Conservation (phyloP, 2,329 filamentous ascomycete species). For the Fusarium foetens region DNA sequence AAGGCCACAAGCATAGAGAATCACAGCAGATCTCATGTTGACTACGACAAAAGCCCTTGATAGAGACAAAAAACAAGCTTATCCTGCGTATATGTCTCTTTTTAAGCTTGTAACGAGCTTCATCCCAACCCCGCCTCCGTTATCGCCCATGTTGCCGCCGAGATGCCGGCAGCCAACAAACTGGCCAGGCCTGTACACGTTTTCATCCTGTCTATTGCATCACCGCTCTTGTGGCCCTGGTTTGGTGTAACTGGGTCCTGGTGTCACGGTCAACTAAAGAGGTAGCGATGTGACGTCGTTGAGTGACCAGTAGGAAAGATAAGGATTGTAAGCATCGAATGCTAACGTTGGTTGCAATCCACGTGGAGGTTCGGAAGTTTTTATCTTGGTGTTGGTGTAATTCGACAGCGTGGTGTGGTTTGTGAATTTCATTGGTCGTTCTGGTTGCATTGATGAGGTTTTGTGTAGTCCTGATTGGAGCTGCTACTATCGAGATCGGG, state of each 20-base stretch:
- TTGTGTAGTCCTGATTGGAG: slow-evolving; percentile 13
- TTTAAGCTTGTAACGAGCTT: slow-evolving; percentile 4
- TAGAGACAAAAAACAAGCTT: background rate
- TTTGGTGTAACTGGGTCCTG: background rate
- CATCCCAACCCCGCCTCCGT: slow-evolving; percentile 1
- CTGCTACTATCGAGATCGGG: background rate
- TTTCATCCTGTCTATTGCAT: slow-evolving; percentile 18
- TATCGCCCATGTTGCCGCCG: background rate
- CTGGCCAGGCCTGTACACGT: slow-evolving; percentile 16
- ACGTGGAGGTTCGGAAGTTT: slow-evolving; percentile 21
- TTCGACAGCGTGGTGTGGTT: slow-evolving; percentile 13
- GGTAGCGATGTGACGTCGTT: slow-evolving; percentile 21
- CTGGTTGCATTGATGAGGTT: background rate
- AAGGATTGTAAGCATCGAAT: slow-evolving; percentile 36
- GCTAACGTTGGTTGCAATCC: background rate
- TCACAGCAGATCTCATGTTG: slow-evolving; percentile 9
- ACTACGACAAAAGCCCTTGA: background rate
- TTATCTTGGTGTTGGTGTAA: background rate
- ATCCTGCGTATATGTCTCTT: background rate
- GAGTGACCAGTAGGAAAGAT: slow-evolving; percentile 11
- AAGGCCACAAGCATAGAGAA: slow-evolving; percentile 10
- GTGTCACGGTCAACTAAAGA: slow-evolving; percentile 12
- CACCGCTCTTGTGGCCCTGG: slow-evolving; percentile 2
- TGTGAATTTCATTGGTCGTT: slow-evolving; percentile 16
- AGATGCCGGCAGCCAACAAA: slow-evolving; percentile 17